These are phyloP conservation scores for Didymella segeticola DNA, from an alignment of 2,329 filamentous ascomycete genomes.

Conservation along the genomic window DNA sequence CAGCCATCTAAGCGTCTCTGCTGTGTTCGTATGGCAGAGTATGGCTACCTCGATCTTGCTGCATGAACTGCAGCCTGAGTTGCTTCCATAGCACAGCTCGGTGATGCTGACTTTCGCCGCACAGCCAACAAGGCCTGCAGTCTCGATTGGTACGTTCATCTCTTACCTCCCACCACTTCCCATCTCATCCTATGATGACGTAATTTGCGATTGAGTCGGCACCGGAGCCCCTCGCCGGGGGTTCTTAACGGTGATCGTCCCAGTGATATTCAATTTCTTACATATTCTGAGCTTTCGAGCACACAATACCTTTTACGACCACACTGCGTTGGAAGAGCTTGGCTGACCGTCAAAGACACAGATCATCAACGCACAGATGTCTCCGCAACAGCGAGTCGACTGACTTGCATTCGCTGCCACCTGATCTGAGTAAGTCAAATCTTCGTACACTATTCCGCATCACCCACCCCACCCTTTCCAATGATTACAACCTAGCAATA, in stretches of 20 bases:
- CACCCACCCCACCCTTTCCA: conserved; percentile 49
- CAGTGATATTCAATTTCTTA: conserved; percentile 96
- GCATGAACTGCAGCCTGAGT: neutral
- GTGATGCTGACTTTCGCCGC: conserved; percentile 14
- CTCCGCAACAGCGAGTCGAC: neutral
- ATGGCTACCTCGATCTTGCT: neutral
- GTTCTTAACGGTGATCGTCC: conserved; percentile 75
- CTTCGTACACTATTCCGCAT: neutral
- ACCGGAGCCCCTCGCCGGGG: conserved; percentile 92
- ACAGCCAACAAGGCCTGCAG: conserved; percentile 10
- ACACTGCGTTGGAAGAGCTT: neutral
- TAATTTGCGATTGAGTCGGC: conserved; percentile 99
- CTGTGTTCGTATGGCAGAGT: neutral
- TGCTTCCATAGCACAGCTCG: neutral
- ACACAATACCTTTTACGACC: neutral
- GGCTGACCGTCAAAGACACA: conserved; percentile 24
- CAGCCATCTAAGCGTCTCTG: too few species aligned
- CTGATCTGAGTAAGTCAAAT: conserved; percentile 3
- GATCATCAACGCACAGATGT: too few species aligned
- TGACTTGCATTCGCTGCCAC: neutral
- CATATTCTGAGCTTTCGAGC: conserved; percentile 82
- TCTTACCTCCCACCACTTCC: conserved; percentile 5
- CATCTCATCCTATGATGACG: conserved; percentile 73
- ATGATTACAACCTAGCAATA: conserved; percentile 71
- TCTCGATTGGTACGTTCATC: conserved; percentile 31